Evolutionary conservation across 441 rosid species (phyloP).

Genomic region (Francoa sonchifolia): DNA sequence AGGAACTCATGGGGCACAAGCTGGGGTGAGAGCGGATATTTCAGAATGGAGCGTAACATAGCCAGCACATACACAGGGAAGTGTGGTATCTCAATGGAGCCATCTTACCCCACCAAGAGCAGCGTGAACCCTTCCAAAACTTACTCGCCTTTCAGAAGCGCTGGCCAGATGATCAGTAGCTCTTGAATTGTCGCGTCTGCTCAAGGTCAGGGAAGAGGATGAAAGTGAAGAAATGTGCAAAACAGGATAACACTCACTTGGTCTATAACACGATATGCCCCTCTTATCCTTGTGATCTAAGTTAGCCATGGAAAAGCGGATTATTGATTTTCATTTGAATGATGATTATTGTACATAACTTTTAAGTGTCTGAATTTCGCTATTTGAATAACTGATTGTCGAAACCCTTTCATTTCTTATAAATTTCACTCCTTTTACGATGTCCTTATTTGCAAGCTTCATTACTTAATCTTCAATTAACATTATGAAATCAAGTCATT

Average conservation of each 20-base stretch:
- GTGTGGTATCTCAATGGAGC: slow-evolving; percentile 57
- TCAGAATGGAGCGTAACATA: slow-evolving; percentile 43
- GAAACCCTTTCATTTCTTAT: too few species aligned
- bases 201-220: not conserved
- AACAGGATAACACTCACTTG: not conserved
- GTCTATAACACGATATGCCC: not conserved
- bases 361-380: too few species aligned
- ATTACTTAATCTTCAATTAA: too few species aligned
- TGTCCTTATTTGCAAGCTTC: too few species aligned
- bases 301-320: not conserved
- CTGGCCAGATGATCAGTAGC: slow-evolving; percentile 22
- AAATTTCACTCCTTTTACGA: too few species aligned
- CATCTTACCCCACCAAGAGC: slow-evolving; percentile 58
- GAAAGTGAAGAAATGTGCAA: slow-evolving; percentile 2
- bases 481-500: too few species aligned
- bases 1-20: slow-evolving; percentile 53
- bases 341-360: slow-evolving; percentile 10
- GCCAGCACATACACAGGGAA: slow-evolving; percentile 24
- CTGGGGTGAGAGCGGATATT: slow-evolving; percentile 62
- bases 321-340: slow-evolving; percentile 8
- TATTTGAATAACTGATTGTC: too few species aligned
- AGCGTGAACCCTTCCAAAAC: slow-evolving; percentile 18
- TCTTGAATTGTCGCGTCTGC: slow-evolving; percentile 19
- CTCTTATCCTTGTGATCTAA: slow-evolving; percentile 5
- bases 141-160: slow-evolving; percentile 8